Evolutionary conservation across 2,329 filamentous ascomycete species (phyloP).

Genomic region (Arthroderma uncinatum): DNA sequence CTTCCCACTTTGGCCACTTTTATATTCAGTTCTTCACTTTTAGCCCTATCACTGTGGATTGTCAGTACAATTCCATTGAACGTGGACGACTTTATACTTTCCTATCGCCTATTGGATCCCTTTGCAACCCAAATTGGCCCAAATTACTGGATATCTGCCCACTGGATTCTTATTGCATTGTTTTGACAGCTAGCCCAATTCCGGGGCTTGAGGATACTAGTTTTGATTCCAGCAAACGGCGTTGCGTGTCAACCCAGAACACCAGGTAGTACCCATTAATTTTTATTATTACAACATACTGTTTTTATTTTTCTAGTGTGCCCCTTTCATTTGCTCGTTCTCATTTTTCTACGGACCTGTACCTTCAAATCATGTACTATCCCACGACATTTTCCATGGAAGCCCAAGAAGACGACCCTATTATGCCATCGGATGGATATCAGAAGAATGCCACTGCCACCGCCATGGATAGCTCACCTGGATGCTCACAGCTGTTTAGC

Average conservation of each 20-base stretch:
- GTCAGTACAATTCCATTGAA: not conserved
- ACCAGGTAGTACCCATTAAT: conserved; percentile 35
- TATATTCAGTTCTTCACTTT: not conserved
- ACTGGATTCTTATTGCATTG: conserved; percentile 13
- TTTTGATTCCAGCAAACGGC: conserved; percentile 22
- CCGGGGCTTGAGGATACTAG: conserved; percentile 13
- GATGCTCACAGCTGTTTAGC: conserved; percentile 14
- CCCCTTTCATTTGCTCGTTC: conserved; percentile 9
- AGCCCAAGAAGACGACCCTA: not conserved
- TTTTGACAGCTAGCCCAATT: conserved; percentile 4
- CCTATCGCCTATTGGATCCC: conserved; percentile 4
- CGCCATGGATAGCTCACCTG: conserved; percentile 18
- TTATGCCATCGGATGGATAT: not conserved
- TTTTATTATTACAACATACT: conserved; percentile 22
- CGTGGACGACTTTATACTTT: conserved; percentile 9
- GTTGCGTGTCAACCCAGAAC: conserved; percentile 13
- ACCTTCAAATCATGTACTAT: conserved; percentile 14
- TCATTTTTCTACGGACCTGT: conserved; percentile 14
- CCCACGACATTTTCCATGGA: not conserved
- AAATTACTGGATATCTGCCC: conserved; percentile 11
- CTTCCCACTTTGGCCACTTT: not conserved
- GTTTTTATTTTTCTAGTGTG: conserved; percentile 15
- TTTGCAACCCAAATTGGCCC: conserved; percentile 9
- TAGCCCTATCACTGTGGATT: not conserved
- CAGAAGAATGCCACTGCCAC: not conserved